phyloP scores from a whole-genome alignment of 192 early-diverging fungal genomes.

The Mortierella hygrophila region DNA sequence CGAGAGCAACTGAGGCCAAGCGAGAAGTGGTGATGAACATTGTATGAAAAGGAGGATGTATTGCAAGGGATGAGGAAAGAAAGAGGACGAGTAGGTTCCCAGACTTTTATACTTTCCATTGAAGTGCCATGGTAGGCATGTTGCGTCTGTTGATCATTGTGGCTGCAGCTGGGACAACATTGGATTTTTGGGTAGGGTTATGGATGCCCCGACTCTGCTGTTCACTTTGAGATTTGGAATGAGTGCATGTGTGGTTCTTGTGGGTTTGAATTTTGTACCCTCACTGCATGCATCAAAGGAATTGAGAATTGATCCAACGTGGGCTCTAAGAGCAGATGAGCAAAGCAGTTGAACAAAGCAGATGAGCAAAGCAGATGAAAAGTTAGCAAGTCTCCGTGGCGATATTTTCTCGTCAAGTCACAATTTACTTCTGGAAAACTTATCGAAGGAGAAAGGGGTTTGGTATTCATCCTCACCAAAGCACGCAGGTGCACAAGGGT shows the following conservation, averaged over 20 bases:
- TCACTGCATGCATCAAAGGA: constrained; percentile 3
- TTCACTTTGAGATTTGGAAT: not conserved
- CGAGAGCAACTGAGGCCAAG: not conserved
- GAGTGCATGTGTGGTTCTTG: not conserved
- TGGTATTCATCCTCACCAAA: too few species aligned
- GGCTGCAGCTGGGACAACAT: not conserved
- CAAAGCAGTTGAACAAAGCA: constrained; percentile 8
- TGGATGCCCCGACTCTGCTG: not conserved
- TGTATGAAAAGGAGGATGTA: not conserved
- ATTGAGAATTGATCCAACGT: not conserved
- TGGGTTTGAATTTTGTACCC: constrained; percentile 11
- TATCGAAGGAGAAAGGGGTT: not conserved
- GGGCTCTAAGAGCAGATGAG: not conserved
- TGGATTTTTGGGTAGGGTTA: not conserved
- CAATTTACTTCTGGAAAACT: not conserved
- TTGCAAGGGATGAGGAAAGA: not conserved
- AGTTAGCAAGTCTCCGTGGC: not conserved
- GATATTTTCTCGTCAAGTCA: not conserved
- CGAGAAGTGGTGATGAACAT: constrained; percentile 2
- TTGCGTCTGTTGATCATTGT: not conserved
- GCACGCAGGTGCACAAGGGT: too few species aligned
- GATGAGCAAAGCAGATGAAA: not conserved
- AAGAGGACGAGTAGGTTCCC: not conserved
- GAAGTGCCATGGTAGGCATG: not conserved
- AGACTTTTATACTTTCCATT: constrained; percentile 9